Evolutionary conservation across 768 basidiomycete genomes (phyloP).

Genomic region (Tephrocybe rancida): DNA sequence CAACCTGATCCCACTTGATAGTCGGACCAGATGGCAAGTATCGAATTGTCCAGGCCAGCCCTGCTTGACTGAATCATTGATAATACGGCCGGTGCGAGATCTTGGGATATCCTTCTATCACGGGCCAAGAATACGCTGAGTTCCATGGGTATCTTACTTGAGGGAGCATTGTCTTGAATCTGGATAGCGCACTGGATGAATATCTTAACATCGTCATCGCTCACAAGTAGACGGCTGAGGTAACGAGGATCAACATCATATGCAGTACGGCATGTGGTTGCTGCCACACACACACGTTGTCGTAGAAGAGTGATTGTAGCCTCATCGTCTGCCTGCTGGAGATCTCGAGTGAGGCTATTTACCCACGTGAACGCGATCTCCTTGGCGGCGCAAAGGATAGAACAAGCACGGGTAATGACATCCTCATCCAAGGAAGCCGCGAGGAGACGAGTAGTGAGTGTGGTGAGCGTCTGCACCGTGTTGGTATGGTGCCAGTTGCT

Average conservation of each 20-base stretch:
- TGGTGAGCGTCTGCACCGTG: constrained; percentile 32
- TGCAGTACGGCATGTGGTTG: constrained; percentile 11
- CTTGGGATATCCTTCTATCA: constrained; percentile 29
- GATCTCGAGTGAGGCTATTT: not conserved
- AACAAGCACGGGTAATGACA: constrained; percentile 20
- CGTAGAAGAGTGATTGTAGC: not conserved
- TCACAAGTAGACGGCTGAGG: constrained; percentile 15
- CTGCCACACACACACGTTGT: constrained; percentile 7
- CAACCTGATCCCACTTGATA: constrained; percentile 22
- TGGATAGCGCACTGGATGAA: constrained; percentile 25
- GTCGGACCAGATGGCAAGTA: constrained; percentile 17
- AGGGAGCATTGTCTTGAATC: constrained; percentile 26
- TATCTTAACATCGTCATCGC: constrained; percentile 22
- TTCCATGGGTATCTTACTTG: not conserved
- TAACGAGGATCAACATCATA: constrained; percentile 24
- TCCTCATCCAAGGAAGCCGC: constrained; percentile 12
- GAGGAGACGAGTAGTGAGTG: constrained; percentile 38
- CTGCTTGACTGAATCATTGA: not conserved
- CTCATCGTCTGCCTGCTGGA: constrained; percentile 5
- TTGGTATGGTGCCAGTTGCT: constrained; percentile 42
- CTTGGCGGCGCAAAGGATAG: constrained; percentile 26
- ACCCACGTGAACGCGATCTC: constrained; percentile 12
- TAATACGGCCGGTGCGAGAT: constrained; percentile 18
- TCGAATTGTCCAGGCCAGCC: constrained; percentile 12
- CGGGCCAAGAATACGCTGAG: constrained; percentile 26